Base-by-base conservation (phyloP, 2,329 filamentous ascomycete species). In the Pseudodiploospora longispora region DNA sequence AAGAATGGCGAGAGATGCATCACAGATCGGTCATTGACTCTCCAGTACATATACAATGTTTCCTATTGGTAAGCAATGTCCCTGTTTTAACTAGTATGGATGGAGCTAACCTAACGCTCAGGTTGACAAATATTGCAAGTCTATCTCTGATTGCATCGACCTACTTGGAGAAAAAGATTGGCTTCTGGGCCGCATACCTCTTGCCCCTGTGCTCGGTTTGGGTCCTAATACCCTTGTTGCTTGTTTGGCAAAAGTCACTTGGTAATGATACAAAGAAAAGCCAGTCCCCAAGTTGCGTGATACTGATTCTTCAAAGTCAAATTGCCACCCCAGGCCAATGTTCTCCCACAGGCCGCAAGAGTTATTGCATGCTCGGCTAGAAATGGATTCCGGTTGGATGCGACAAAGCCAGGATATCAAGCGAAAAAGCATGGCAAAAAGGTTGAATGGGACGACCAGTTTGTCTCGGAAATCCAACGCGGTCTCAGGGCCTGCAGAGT, bases 51-150 rank as follows among this genome's bases (percentile, higher is more conserved):
- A 39, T 81, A 78, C 65, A 80, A 73, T 71, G 73, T 80, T 50
- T 83, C 82, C 64, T 83, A 83, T 62, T 66, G 52, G 53, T 53
- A 30, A 30, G 42, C 33, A 6, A 36, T 10, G 10, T 8, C 6
- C 10, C 5, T 9, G 10, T 6, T n/a, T 27, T 10, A 5, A n/a
- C 7, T 31, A 3, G 32, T 34, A n/a, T 8, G n/a, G 2, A n/a
- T 7, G 9, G 9, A 27, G 6, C 32, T 41, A 10, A 38, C 27
- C 6, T 31, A 2, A 37, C 6, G 30, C 12, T 5, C 31, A 56
- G 70, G 54, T 78, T 76, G 60, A 82, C 83, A 51, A 83, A 84
- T 60, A 53, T 83, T 34, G 80, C 78, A 9, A 77, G 76, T 2
- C 62, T 85, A 2, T 80, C 74, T 0, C 65, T 74, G 31, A 70